phyloP scores from a whole-genome alignment of 1,139 yeast genomes.

The Candida tropicalis region DNA sequence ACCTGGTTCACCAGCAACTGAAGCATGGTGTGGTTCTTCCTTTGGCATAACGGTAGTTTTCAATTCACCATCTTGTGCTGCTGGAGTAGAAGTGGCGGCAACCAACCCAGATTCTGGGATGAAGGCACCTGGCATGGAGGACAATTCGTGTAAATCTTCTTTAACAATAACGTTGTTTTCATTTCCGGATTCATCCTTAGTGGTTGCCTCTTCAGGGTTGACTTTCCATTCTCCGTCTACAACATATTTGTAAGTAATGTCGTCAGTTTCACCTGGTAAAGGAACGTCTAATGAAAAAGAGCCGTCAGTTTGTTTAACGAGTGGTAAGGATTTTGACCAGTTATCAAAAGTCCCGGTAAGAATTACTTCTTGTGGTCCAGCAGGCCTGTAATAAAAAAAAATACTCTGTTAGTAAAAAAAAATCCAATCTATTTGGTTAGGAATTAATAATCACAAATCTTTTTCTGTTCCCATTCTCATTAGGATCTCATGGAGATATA shows the following conservation, averaged over 20 bases:
- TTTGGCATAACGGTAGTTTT: conserved; percentile 61
- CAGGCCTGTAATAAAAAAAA: conserved; percentile 51
- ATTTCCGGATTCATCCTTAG: conserved; percentile 55
- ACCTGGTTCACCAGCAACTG: conserved; percentile 59
- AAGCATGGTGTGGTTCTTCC: conserved; percentile 46
- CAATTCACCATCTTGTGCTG: conserved; percentile 22
- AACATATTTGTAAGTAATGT: conserved; percentile 64
- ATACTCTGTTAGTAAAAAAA: conserved; percentile 3
- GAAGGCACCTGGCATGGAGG: conserved; percentile 32
- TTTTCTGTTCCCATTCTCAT: no score
- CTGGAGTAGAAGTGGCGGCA: conserved; percentile 5
- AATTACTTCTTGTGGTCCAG: conserved; percentile 70
- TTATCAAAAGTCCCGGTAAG: conserved; percentile 79
- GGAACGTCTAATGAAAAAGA: conserved; percentile 63
- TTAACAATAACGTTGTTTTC: conserved; percentile 59
- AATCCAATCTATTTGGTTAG: background rate
- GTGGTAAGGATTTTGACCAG: conserved; percentile 64
- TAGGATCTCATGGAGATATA: no score
- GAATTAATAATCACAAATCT: background rate
- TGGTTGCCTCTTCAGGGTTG: conserved; percentile 45
- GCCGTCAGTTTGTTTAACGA: conserved; percentile 63
- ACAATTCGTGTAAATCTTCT: conserved; percentile 38
- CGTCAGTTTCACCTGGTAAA: conserved; percentile 42
- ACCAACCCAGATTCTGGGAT: conserved; percentile 61
- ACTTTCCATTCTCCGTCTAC: conserved; percentile 75